Conservation (phyloP, 352 stramenopile genomes). For the Pythium plurisporium region DNA sequence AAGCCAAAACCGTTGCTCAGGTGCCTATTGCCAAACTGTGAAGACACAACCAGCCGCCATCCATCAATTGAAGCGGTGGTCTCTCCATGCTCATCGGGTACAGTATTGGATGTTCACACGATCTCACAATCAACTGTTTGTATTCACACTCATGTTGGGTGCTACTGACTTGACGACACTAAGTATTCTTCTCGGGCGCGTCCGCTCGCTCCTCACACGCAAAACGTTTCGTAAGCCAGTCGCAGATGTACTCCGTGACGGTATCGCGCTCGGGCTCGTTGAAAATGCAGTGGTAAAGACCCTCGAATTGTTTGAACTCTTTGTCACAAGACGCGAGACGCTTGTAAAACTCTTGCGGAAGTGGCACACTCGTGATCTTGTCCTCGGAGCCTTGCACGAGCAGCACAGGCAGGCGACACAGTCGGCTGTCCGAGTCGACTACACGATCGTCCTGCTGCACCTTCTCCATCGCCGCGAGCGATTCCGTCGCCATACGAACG, state of each 20-base stretch:
- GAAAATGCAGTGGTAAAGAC: slow-evolving; percentile 48
- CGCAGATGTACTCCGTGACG: neutral
- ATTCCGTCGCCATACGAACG: slow-evolving; percentile 12
- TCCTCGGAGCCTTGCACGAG: slow-evolving; percentile 14
- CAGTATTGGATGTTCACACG: too few species aligned
- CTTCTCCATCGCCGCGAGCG: slow-evolving; percentile 13
- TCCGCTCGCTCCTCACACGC: too few species aligned
- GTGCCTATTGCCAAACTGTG: slow-evolving; percentile 1
- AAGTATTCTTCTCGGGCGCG: too few species aligned
- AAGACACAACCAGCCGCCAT: too few species aligned
- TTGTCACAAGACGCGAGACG: slow-evolving; percentile 46
- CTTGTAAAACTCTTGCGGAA: slow-evolving; percentile 37
- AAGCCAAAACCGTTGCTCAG: slow-evolving; percentile 1
- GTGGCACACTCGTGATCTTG: slow-evolving; percentile 25
- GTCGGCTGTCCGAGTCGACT: neutral
- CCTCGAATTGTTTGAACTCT: slow-evolving; percentile 45
- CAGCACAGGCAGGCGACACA: slow-evolving; percentile 15
- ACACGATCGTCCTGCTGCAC: slow-evolving; percentile 14
- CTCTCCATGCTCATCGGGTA: too few species aligned
- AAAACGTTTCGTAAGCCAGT: neutral
- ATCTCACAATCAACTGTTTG: neutral
- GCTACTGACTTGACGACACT: too few species aligned
- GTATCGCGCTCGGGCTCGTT: slow-evolving; percentile 48
- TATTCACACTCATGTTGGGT: neutral
- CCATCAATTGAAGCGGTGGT: too few species aligned